Percentiles rank a stretch among this genome's conserved stretches.
These are phyloP conservation scores for Aspergillus fumigatiaffinis DNA, from an alignment of 2,329 filamentous ascomycete species.

Conservation along the genomic window DNA sequence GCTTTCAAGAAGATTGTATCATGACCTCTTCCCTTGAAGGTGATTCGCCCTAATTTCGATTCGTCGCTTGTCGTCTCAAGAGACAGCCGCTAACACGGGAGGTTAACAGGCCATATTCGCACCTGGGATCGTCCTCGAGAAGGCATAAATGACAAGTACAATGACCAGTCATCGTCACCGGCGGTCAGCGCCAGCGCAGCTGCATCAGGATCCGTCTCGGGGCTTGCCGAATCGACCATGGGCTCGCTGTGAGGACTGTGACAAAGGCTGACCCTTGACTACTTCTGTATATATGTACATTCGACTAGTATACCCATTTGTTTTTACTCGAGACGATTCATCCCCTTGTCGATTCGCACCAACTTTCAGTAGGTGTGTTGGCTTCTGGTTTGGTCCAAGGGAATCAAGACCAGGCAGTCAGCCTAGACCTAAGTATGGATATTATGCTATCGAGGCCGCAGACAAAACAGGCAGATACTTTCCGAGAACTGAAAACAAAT, in stretches of 20 bases:
- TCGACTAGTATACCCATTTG: slow-evolving; percentile 16
- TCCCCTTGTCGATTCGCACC: background rate
- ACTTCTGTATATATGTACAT: slow-evolving; percentile 13
- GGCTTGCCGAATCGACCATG: slow-evolving; percentile 11
- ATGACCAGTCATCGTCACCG: slow-evolving; percentile 15
- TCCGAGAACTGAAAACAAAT: background rate
- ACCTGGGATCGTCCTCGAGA: slow-evolving; percentile 66
- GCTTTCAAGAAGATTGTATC: slow-evolving; percentile 91
- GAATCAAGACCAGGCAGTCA: background rate
- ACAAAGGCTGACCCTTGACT: background rate
- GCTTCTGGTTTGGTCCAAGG: background rate
- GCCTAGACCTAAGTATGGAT: background rate
- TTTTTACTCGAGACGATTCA: background rate
- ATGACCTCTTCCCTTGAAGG: slow-evolving; percentile 89
- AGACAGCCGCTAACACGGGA: slow-evolving; percentile 9
- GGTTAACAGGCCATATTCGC: slow-evolving; percentile 62
- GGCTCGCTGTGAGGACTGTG: slow-evolving; percentile 13
- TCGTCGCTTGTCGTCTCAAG: slow-evolving; percentile 1
- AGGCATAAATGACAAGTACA: slow-evolving; percentile 27
- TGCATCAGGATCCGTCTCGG: slow-evolving; percentile 12
- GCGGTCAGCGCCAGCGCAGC: slow-evolving; percentile 14
- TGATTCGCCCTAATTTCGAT: slow-evolving; percentile 43
- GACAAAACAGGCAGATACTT: background rate
- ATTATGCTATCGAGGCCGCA: background rate
- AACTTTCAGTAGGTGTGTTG: background rate